Evolutionary conservation across 805 yeast genomes (phyloP).

Genomic region (Candida dajiaensis): DNA sequence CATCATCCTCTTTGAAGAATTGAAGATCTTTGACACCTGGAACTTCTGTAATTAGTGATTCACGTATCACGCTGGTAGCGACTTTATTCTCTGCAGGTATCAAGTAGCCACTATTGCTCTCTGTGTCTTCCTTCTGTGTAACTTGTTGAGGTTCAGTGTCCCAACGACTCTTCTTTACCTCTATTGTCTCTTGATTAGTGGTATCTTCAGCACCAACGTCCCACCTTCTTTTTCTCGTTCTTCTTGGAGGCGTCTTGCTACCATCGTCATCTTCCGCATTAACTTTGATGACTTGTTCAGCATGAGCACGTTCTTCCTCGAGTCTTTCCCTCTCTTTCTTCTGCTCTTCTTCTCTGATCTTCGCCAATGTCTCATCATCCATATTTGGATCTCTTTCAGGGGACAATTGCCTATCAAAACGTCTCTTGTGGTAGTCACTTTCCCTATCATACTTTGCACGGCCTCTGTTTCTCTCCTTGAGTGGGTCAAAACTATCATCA

Average conservation of each 20-base stretch:
- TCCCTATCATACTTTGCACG: conserved; percentile 32
- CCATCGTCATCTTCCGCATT: conserved; percentile 15
- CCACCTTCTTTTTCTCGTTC: conserved; percentile 19
- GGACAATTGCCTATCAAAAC: conserved; percentile 26
- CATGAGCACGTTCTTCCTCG: conserved; percentile 6
- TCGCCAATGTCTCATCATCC: conserved; percentile 38
- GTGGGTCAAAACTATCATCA: conserved; percentile 26
- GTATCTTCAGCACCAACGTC: conserved; percentile 14
- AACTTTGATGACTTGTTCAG: not conserved
- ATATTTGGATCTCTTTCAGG: conserved; percentile 26
- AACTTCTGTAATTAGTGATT: conserved; percentile 43
- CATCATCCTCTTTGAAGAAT: conserved; percentile 66
- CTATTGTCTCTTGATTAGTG: conserved; percentile 1
- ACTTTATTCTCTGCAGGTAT: conserved; percentile 45
- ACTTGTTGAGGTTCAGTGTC: conserved; percentile 2
- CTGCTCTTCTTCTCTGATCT: conserved; percentile 34
- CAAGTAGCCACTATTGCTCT: conserved; percentile 26
- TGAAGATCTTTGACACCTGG: conserved; percentile 64
- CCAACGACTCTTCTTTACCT: conserved; percentile 18
- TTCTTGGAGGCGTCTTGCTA: conserved; percentile 24
- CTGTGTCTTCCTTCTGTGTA: not conserved
- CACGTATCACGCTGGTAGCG: conserved; percentile 24
- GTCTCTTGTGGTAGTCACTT: conserved; percentile 41
- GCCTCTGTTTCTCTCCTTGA: conserved; percentile 20
- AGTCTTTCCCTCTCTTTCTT: conserved; percentile 26